phyloP scores from a whole-genome alignment of 306 rosid genomes.

The Cucurbita argyrosperma region DNA sequence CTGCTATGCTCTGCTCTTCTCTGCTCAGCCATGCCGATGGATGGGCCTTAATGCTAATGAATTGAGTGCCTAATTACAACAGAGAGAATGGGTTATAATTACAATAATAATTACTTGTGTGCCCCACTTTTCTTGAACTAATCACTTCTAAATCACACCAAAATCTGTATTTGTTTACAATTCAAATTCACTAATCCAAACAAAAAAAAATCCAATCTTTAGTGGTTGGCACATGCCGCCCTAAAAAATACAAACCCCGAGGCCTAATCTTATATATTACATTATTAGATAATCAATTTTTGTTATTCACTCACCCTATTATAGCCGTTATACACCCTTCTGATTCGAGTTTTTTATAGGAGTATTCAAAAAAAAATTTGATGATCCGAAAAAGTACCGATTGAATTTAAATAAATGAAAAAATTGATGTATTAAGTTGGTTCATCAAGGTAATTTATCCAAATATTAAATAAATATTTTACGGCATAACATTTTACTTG shows the following conservation, averaged over 20 bases:
- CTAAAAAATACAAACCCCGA: background rate
- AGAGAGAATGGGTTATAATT: background rate
- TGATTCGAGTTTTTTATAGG: background rate
- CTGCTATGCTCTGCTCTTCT: too few relatives aligned
- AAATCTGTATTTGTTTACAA: background rate
- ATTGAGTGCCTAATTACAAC: background rate
- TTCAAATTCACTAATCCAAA: slow-evolving; percentile 1
- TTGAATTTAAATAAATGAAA: too few relatives aligned
- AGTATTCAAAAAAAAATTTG: too few relatives aligned
- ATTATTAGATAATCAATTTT: slow-evolving; percentile 1
- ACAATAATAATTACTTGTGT: background rate
- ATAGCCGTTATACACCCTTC: background rate
- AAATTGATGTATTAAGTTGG: too few relatives aligned
- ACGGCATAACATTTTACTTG: too few relatives aligned
- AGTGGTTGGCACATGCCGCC: slow-evolving; percentile 4
- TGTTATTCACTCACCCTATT: background rate
- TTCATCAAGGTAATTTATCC: too few relatives aligned
- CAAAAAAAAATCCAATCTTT: background rate
- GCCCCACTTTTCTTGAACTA: slow-evolving; percentile 4
- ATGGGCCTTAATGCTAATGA: slow-evolving; percentile 2
- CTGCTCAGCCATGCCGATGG: background rate
- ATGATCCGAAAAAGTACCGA: too few relatives aligned
- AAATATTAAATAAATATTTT: too few relatives aligned
- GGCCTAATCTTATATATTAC: background rate
- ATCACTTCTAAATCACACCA: background rate